Evolutionary conservation across 768 basidiomycete genomes (phyloP).

Genomic region (Tulasnella sp.): DNA sequence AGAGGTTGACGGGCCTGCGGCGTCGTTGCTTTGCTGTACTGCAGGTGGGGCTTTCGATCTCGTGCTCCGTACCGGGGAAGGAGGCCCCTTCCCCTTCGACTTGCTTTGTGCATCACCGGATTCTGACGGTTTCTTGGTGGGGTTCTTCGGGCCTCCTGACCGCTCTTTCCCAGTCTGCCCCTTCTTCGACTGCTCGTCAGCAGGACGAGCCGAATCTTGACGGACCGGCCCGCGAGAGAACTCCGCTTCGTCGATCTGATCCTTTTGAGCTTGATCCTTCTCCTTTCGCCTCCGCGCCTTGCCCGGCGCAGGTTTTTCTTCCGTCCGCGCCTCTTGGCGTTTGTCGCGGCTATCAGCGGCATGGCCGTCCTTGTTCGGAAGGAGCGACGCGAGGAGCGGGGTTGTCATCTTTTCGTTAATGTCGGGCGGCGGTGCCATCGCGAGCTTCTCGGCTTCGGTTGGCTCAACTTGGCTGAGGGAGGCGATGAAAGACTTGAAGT

Average conservation of each 20-base stretch:
- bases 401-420: conserved; percentile 62
- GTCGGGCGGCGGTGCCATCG: conserved; percentile 34
- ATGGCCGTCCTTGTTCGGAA: conserved; percentile 74
- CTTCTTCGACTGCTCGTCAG: conserved; percentile 15
- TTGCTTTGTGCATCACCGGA: conserved; percentile 31
- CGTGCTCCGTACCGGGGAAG: not conserved
- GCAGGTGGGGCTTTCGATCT: conserved; percentile 35
- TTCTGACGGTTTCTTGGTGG: conserved; percentile 18
- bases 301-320: not conserved
- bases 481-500: conserved; percentile 80
- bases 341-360: conserved; percentile 72
- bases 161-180: conserved; percentile 35
- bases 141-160: not conserved
- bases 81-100: conserved; percentile 33
- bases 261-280: conserved; percentile 42
- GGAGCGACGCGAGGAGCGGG: conserved; percentile 92
- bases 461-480: conserved; percentile 57
- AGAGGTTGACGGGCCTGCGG: conserved; percentile 18
- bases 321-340: conserved; percentile 54
- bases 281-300: conserved; percentile 47
- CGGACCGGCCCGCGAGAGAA: conserved; percentile 28
- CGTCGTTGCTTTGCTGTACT: conserved; percentile 19
- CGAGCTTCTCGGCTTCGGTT: conserved; percentile 64
- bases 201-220: not conserved
- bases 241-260: not conserved